These are phyloP conservation scores for Debaryomyces sp. DNA, from an alignment of 1,139 yeast genomes.

Conservation along the genomic window DNA sequence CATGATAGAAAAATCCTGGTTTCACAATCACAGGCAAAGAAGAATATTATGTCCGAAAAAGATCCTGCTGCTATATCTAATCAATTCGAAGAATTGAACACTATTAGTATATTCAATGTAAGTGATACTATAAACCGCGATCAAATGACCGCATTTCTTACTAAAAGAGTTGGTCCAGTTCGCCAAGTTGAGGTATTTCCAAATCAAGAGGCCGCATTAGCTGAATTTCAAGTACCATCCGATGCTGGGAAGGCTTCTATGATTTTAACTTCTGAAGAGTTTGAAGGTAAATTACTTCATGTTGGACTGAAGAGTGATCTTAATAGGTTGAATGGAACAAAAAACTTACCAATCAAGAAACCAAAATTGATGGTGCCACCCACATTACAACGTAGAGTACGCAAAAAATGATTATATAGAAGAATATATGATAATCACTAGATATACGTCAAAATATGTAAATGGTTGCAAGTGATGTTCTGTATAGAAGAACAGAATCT, in stretches of 20 bases:
- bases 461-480: neutral
- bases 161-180: slow-evolving; percentile 37
- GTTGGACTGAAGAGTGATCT: slow-evolving; percentile 44
- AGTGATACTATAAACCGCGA: slow-evolving; percentile 48
- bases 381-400: slow-evolving; percentile 7
- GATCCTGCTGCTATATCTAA: slow-evolving; percentile 12
- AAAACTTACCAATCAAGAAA: neutral
- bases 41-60: slow-evolving; percentile 9
- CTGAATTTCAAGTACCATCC: slow-evolving; percentile 49
- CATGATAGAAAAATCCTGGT: slow-evolving; percentile 50
- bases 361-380: slow-evolving; percentile 16
- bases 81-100: slow-evolving; percentile 27
- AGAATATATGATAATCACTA: neutral
- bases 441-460: neutral
- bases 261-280: slow-evolving; percentile 43
- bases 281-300: slow-evolving; percentile 37
- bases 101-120: slow-evolving; percentile 49
- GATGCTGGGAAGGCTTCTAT: slow-evolving; percentile 64
- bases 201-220: slow-evolving; percentile 51
- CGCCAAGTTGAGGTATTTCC: slow-evolving; percentile 49
- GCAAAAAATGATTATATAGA: neutral
- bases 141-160: slow-evolving; percentile 39
- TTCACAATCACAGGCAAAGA: slow-evolving; percentile 23
- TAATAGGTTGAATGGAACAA: slow-evolving; percentile 5
- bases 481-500: neutral